Base-by-base conservation (phyloP, 2,329 filamentous ascomycete species). In the Parastagonospora avenae region DNA sequence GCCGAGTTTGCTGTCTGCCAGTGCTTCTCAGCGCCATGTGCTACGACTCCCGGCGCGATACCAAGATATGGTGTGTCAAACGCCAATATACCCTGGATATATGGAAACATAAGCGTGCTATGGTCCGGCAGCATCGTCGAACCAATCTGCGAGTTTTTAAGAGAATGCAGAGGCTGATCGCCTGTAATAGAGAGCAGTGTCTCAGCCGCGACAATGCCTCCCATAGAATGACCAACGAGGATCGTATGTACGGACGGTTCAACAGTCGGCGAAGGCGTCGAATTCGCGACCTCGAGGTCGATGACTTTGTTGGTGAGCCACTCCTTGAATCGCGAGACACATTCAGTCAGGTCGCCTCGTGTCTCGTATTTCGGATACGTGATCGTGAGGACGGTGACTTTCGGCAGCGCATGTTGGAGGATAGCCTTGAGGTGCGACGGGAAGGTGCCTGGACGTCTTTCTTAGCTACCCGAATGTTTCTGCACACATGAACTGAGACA, bases 41-140 rank as follows among this genome's bases (percentile, higher is more conserved):
- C 90, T n/a, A 94, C 87, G 1, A 94, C 89, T 24, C 89, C 88
- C 0, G 90, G 90, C 16, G 87, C 85, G 58, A 92, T 91, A 50
- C 90, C 89, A 1, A 94, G 82, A 71, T 90, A 99, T 1, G 94
- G 94, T 1, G 94, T 99, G 75, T 97, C 93, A 71, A 97, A 96
- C 43, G 92, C 91, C 41, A 97, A 82, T 24, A 97, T 85, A 60
- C 90, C 93, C 74, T 93, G 89, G 59, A 97, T 86, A 73, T 92
- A 93, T 1, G 93, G 93, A 71, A 97, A 97, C 88, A 97, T 93
- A 71, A 96, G 85, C 29, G 77, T 75, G 64, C 83, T 87, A 52
- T 84, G 76, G 8, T 71, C 65, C 1, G 62, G 55, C 24, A 72
- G 69, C 14, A 71, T 69, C 8, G 65, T 63, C 19, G 72, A 70